Conservation (phyloP, 805 yeast species). For the Priceomyces carsonii region DNA sequence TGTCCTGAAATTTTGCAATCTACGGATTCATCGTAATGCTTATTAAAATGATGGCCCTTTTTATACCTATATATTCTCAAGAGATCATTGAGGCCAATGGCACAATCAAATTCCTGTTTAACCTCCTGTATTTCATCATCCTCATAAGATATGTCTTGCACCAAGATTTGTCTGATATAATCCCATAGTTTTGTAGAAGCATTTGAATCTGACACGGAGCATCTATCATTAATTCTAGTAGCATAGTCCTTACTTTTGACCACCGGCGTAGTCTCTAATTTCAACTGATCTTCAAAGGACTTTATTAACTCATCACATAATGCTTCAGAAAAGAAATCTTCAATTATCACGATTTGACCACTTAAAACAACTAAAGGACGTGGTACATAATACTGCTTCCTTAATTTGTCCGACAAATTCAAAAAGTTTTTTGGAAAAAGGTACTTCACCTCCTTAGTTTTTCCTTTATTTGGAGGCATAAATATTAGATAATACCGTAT, state of each 20-base stretch:
- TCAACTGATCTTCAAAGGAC: constrained; percentile 24
- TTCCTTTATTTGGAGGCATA: constrained; percentile 10
- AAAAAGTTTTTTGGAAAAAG: constrained; percentile 19
- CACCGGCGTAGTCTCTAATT: constrained; percentile 49
- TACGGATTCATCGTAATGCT: constrained; percentile 63
- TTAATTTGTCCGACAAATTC: constrained; percentile 10
- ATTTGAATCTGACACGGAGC: constrained; percentile 36
- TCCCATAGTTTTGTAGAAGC: constrained; percentile 45
- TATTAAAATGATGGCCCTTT: constrained; percentile 59
- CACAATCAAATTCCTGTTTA: constrained; percentile 30
- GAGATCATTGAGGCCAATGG: constrained; percentile 55
- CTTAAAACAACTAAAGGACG: constrained; percentile 22
- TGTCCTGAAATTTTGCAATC: constrained; percentile 22
- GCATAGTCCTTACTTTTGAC: constrained; percentile 55
- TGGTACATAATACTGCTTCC: constrained; percentile 23
- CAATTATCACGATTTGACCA: constrained; percentile 42
- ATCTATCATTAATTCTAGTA: constrained; percentile 56
- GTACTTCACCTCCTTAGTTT: constrained; percentile 4
- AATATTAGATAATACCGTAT: background rate
- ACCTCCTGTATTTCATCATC: constrained; percentile 26
- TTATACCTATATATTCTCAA: constrained; percentile 55
- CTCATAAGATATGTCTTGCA: constrained; percentile 27
- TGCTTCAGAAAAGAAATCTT: constrained; percentile 35
- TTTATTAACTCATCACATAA: constrained; percentile 42
- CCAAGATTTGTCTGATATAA: constrained; percentile 33